phyloP scores from a whole-genome alignment of 352 stramenopile genomes.

The Achlya hypogyna region DNA sequence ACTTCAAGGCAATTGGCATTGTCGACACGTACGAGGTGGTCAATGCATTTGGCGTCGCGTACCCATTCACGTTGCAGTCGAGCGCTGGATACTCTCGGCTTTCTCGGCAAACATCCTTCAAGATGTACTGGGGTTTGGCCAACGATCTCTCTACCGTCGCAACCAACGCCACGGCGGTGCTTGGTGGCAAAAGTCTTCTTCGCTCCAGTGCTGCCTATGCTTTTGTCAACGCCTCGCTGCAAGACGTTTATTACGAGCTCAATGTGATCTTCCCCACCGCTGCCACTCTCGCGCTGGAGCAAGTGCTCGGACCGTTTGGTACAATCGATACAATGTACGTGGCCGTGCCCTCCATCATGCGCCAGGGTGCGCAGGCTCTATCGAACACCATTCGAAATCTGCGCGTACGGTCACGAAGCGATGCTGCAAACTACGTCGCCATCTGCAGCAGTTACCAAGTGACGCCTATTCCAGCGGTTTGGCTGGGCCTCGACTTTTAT shows the following conservation, averaged over 20 bases:
- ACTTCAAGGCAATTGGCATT: constrained; percentile 6
- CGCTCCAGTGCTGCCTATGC: background rate
- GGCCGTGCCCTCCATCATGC: background rate
- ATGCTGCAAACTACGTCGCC: no score
- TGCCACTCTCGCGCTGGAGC: background rate
- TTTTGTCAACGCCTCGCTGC: background rate
- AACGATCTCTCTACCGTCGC: background rate
- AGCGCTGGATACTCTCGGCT: background rate
- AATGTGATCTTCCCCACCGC: background rate
- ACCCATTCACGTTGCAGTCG: background rate
- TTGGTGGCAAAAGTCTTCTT: background rate
- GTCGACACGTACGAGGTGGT: background rate
- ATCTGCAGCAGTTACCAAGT: no score
- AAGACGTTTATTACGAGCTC: background rate
- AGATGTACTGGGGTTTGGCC: background rate
- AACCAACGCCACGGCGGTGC: background rate
- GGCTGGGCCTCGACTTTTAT: no score
- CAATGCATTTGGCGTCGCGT: constrained; percentile 3
- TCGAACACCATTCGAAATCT: no score
- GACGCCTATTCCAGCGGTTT: no score
- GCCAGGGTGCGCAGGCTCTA: background rate
- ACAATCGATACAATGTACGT: constrained; percentile 8
- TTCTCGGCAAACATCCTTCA: background rate
- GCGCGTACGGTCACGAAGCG: no score
- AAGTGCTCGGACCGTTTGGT: constrained; percentile 1